phyloP scores from a whole-genome alignment of 2,329 filamentous ascomycete genomes.

The Ambrosiella xylebori region DNA sequence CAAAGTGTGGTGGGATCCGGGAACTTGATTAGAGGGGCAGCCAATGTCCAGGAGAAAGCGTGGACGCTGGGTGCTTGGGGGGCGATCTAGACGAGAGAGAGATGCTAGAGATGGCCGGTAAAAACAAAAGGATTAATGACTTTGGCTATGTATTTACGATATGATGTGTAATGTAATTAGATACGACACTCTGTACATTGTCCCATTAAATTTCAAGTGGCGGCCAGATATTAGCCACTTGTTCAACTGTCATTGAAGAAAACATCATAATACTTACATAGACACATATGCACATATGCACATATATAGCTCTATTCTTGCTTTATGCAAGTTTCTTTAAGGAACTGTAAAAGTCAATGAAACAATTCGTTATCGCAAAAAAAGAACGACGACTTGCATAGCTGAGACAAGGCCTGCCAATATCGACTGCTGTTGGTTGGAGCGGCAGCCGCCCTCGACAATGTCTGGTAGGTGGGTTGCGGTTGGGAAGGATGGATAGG shows the following conservation, averaged over 20 bases:
- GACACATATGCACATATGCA: background rate
- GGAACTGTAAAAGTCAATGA: background rate
- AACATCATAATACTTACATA: background rate
- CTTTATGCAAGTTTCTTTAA: background rate
- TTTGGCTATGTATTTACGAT: background rate
- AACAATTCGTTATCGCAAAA: background rate
- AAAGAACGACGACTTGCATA: background rate
- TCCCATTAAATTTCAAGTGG: background rate
- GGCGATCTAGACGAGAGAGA: conserved; percentile 21
- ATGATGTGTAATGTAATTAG: background rate
- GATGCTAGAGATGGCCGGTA: background rate
- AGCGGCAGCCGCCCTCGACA: background rate
- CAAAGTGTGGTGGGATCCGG: conserved; percentile 32
- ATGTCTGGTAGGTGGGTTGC: background rate
- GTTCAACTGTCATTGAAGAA: too few species aligned
- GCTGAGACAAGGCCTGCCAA: background rate
- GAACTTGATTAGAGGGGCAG: conserved; percentile 18
- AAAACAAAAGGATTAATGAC: background rate
- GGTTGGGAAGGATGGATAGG: background rate
- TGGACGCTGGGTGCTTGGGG: conserved; percentile 51
- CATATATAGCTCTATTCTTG: background rate
- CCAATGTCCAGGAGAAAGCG: conserved; percentile 24
- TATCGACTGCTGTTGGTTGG: background rate
- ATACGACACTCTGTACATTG: background rate
- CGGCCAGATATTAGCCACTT: background rate